A percentile compares a stretch with the other conserved stretches of the same genome.
phyloP scores from a whole-genome alignment of 176 grass and related monocot genomes.

The Thalia dealbata region DNA sequence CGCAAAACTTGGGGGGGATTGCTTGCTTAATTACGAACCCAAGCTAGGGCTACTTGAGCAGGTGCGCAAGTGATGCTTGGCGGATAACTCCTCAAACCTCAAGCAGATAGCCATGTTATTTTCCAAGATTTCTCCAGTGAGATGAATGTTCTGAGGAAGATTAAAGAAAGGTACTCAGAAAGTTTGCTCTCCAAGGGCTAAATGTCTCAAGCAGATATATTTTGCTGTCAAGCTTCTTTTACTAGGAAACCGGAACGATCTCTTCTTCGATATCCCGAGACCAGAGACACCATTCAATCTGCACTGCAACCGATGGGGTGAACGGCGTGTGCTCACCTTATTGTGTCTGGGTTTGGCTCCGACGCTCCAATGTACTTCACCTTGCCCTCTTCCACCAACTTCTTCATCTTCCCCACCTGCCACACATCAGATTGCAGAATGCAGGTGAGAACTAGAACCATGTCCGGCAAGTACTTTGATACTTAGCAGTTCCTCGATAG shows the following conservation, averaged over 20 bases:
- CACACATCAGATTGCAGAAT: background rate
- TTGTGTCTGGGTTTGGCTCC: conserved; percentile 62
- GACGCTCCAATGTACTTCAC: conserved; percentile 70
- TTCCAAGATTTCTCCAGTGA: conserved; percentile 14
- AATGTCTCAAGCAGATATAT: no score
- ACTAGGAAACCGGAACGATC: conserved; percentile 68
- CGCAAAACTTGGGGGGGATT: no score
- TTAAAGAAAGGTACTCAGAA: no score
- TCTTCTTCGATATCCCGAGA: conserved; percentile 67
- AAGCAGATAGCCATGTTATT: conserved; percentile 10
- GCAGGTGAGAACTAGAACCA: no score
- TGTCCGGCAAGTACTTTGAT: background rate
- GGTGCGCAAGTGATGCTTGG: conserved; percentile 16
- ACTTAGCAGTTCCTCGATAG: conserved; percentile 9
- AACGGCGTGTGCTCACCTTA: conserved; percentile 48
- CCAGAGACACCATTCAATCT: conserved; percentile 91
- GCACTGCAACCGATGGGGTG: conserved; percentile 58
- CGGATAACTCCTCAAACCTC: background rate
- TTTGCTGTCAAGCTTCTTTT: background rate
- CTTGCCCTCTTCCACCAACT: conserved; percentile 77
- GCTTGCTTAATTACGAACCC: conserved; percentile 6
- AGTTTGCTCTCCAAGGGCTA: no score
- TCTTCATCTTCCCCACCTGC: conserved; percentile 67
- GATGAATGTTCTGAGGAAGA: background rate
- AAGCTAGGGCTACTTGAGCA: conserved; percentile 15